phyloP scores from a whole-genome alignment of 225 moss, liverwort and hornwort genomes.

The Sphagnum contortum region DNA sequence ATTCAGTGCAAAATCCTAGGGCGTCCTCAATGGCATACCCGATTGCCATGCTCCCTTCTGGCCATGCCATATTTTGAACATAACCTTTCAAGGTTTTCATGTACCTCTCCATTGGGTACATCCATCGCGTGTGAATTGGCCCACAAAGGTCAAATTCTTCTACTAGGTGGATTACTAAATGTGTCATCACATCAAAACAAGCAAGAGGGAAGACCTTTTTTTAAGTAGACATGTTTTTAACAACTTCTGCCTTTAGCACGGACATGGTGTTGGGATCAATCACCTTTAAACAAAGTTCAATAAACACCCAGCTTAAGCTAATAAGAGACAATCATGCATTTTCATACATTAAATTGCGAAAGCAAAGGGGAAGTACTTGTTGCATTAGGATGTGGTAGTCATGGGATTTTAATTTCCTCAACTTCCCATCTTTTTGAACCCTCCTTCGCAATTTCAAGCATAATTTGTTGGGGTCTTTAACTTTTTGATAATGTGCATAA shows the following conservation, averaged over 20 bases:
- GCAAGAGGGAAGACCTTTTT: background rate
- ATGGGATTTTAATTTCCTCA: background rate
- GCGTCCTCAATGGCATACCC: constrained; percentile 3
- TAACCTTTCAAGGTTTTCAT: background rate
- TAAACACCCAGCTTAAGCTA: background rate
- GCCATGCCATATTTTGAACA: background rate
- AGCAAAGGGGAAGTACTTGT: background rate
- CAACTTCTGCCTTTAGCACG: background rate
- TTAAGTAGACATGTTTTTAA: too few species aligned
- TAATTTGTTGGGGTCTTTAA: background rate
- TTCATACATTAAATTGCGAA: background rate
- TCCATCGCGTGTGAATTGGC: background rate
- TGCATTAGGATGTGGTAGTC: constrained; percentile 1
- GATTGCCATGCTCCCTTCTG: background rate
- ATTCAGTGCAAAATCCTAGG: constrained; percentile 3
- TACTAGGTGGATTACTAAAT: background rate
- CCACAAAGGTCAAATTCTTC: constrained; percentile 3
- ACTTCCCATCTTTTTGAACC: background rate
- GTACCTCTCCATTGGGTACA: too few species aligned
- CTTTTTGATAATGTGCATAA: background rate
- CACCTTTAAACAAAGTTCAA: background rate
- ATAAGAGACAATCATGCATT: background rate
- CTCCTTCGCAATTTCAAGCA: background rate
- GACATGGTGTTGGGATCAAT: background rate
- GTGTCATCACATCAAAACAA: constrained; percentile 4